Base-by-base conservation (phyloP, 2,329 filamentous ascomycete species). In the Claviceps fusiformis region DNA sequence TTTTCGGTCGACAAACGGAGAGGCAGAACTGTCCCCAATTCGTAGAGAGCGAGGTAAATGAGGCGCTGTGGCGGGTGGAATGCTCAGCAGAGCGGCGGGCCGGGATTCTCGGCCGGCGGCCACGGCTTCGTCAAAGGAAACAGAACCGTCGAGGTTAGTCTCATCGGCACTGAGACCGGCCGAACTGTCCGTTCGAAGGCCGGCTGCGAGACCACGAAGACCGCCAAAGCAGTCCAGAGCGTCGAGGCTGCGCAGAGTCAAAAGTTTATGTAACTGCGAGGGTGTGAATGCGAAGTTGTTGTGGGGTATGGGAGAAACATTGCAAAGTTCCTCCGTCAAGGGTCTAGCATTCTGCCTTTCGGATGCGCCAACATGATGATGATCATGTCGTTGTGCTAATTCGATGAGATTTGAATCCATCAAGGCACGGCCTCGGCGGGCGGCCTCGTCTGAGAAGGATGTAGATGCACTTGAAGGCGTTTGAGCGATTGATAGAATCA, bases 281-380 rank as follows among this genome's bases (percentile, higher is more conserved):
- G 78, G 75, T 0, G 74, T 73, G 56, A 80, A 81, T 13, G 76
- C 78, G 57, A 81, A 81, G 7, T 69, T 71, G 61, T 76, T 78
- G 55, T 60, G 59, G 11, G 63, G 58, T 19, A 63, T 53, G 37
- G 63, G 64, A 5, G 59, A 52, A 31, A 66, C 62, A 24, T 65
- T 59, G 52, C 56, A 58, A 45, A 70, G 56, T 55, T 68, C 65
- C 55, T 59, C 47, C 7, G 58, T 53, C 15, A 54, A 39, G 41
- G 56, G 31, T 33, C 52, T 53, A 41, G 50, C 53, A 55, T 57
- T 47, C 44, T 62, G 58, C 15, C 56, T 31, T 43, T 52, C 51
- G 44, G 47, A 19, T 19, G 46, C 15, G 31, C 45, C 55, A 9
- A 7, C 31, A 53, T 49, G 53, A 50, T 49, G 51, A 35, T 59